Conservation (phyloP, 2,329 filamentous ascomycete genomes). For the Metarhizium rileyi region DNA sequence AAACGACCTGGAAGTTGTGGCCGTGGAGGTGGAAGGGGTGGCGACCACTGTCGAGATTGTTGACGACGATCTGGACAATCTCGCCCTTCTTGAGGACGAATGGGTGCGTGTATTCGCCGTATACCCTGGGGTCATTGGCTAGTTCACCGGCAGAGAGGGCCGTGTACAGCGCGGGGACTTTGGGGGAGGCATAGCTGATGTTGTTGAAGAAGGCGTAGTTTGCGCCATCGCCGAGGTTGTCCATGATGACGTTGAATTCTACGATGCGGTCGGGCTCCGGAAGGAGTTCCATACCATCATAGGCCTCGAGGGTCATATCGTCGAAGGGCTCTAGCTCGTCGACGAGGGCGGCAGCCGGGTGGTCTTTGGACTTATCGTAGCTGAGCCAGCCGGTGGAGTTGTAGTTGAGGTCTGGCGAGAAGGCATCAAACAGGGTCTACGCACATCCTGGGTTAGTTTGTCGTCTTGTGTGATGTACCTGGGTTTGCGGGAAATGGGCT, state of each 20-base stretch:
- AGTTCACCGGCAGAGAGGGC: slow-evolving; percentile 54
- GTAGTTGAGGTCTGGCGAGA: slow-evolving; percentile 59
- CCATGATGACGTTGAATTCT: slow-evolving; percentile 53
- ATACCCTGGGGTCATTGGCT: slow-evolving; percentile 49
- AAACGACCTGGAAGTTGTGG: slow-evolving; percentile 60
- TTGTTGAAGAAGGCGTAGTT: slow-evolving; percentile 63
- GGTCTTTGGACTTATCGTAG: slow-evolving; percentile 37
- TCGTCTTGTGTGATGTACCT: not conserved
- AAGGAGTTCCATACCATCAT: slow-evolving; percentile 53
- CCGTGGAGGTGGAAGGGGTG: slow-evolving; percentile 76
- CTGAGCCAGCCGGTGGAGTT: slow-evolving; percentile 58
- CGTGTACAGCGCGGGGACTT: slow-evolving; percentile 74
- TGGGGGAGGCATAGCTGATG: slow-evolving; percentile 63
- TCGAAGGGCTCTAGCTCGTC: slow-evolving; percentile 60
- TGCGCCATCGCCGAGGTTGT: slow-evolving; percentile 51
- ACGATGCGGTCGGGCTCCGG: slow-evolving; percentile 53
- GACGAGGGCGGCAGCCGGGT: slow-evolving; percentile 43
- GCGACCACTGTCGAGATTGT: slow-evolving; percentile 61
- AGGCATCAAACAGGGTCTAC: slow-evolving; percentile 54
- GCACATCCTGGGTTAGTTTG: not conserved
- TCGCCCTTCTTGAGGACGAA: slow-evolving; percentile 58
- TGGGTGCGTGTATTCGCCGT: slow-evolving; percentile 55
- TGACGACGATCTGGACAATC: slow-evolving; percentile 66
- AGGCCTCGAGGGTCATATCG: slow-evolving; percentile 61
- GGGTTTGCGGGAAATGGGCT: slow-evolving; percentile 10